phyloP scores from a whole-genome alignment of 306 rosid species.

The Myrica gale region DNA sequence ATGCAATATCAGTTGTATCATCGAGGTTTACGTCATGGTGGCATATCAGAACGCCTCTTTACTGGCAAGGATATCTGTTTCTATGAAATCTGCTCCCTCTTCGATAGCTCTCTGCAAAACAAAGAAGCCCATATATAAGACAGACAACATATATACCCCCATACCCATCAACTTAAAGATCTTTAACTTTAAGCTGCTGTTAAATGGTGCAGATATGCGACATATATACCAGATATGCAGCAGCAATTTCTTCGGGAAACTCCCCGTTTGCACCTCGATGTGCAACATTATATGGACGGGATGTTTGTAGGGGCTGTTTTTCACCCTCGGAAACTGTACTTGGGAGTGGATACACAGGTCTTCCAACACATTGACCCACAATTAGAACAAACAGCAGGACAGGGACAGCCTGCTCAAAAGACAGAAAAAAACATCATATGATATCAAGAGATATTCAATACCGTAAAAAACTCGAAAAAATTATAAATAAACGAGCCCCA shows the following conservation, averaged over 20 bases:
- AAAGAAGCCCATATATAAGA: not conserved
- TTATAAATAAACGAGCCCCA: too few species aligned
- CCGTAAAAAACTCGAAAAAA: too few species aligned
- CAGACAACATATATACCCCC: not conserved
- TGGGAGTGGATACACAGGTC: not conserved
- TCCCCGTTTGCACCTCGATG: conserved; percentile 94
- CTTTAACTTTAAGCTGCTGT: too few species aligned
- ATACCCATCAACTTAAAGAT: not conserved
- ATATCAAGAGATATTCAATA: too few species aligned
- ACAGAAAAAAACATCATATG: too few species aligned
- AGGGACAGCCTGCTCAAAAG: not conserved
- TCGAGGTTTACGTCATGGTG: conserved; percentile 82
- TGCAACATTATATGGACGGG: conserved; percentile 76
- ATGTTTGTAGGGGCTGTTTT: conserved; percentile 58
- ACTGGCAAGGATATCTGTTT: conserved; percentile 76
- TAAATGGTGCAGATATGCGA: too few species aligned
- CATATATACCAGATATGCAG: conserved; percentile 60
- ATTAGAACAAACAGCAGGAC: not conserved
- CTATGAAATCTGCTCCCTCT: conserved; percentile 98
- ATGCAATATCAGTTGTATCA: conserved; percentile 60
- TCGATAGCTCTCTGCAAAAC: conserved; percentile 78
- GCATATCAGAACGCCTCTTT: conserved; percentile 85
- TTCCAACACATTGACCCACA: not conserved
- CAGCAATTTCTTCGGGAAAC: conserved; percentile 79
- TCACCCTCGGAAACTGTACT: not conserved